Evolutionary conservation across 106 monocot species (phyloP).

Genomic region (Agapanthus africanus): DNA sequence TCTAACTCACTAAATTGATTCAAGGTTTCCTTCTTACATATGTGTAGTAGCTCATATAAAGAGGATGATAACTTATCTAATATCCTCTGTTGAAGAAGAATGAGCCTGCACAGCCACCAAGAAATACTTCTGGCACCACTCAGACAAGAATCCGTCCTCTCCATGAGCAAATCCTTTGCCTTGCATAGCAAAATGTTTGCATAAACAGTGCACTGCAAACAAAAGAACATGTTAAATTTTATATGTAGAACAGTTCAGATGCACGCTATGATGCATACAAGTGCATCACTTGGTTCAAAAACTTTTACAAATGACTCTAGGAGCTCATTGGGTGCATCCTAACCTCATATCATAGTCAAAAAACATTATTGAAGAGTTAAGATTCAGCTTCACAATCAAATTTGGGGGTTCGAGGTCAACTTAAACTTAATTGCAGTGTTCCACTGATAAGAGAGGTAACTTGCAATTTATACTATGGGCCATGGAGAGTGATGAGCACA

Average conservation of each 20-base stretch:
- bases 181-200: constrained; percentile 58
- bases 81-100: constrained; percentile 77
- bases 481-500: too few relatives aligned
- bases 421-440: too few relatives aligned
- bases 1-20: constrained; percentile 57
- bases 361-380: too few relatives aligned
- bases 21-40: constrained; percentile 43
- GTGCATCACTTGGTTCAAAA: background rate
- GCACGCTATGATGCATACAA: background rate
- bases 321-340: too few relatives aligned
- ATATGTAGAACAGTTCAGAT: background rate
- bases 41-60: constrained; percentile 54
- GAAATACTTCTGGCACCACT: constrained; percentile 35
- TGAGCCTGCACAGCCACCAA: constrained; percentile 88
- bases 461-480: too few relatives aligned
- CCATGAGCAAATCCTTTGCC: constrained; percentile 25
- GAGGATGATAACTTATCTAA: constrained; percentile 74
- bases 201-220: constrained; percentile 72
- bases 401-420: too few relatives aligned
- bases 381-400: too few relatives aligned
- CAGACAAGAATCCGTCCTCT: constrained; percentile 20
- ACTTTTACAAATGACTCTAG: background rate
- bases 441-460: too few relatives aligned
- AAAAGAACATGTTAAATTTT: constrained; percentile 3
- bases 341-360: too few relatives aligned